Evolutionary conservation across 345 rosid genomes (phyloP).

Genomic region (Eutrema japonicum): DNA sequence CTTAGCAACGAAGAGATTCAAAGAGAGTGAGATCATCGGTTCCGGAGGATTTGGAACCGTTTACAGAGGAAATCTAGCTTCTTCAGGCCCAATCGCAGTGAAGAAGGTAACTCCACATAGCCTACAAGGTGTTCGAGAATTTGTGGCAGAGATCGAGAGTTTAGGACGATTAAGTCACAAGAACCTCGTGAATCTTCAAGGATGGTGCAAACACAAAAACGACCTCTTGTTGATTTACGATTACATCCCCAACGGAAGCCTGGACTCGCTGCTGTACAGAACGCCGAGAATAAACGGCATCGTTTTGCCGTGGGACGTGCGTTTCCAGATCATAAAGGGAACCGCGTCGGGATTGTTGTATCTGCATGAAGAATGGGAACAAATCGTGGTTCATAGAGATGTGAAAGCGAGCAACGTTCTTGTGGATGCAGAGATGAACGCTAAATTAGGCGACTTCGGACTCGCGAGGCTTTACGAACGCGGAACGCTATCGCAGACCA

Average conservation of each 20-base stretch:
- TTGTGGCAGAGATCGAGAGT: slow-evolving; percentile 63
- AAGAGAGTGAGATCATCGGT: slow-evolving; percentile 39
- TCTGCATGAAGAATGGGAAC: slow-evolving; percentile 47
- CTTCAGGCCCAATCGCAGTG: slow-evolving; percentile 35
- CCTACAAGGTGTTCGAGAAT: slow-evolving; percentile 59
- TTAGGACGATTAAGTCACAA: slow-evolving; percentile 61
- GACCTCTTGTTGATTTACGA: slow-evolving; percentile 61
- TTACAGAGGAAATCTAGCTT: slow-evolving; percentile 29
- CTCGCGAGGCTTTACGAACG: slow-evolving; percentile 65
- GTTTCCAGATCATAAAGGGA: slow-evolving; percentile 39
- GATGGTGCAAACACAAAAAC: slow-evolving; percentile 61
- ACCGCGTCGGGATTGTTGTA: slow-evolving; percentile 39
- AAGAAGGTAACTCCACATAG: slow-evolving; percentile 46
- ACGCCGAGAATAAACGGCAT: slow-evolving; percentile 20
- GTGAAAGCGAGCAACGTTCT: slow-evolving; percentile 45
- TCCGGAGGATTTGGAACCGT: slow-evolving; percentile 41
- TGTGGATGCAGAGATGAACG: slow-evolving; percentile 38
- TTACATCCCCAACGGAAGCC: slow-evolving; percentile 41
- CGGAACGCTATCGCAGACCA: slow-evolving; percentile 51
- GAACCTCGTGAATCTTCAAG: slow-evolving; percentile 66
- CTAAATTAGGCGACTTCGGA: slow-evolving; percentile 63
- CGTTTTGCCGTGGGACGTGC: slow-evolving; percentile 34
- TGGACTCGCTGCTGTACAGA: slow-evolving; percentile 29
- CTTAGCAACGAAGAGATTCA: slow-evolving; percentile 35
- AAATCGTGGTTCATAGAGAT: slow-evolving; percentile 42